Evolutionary conservation across 2,329 filamentous ascomycete species (phyloP).

Genomic region (Aspergillus costaricaensis): DNA sequence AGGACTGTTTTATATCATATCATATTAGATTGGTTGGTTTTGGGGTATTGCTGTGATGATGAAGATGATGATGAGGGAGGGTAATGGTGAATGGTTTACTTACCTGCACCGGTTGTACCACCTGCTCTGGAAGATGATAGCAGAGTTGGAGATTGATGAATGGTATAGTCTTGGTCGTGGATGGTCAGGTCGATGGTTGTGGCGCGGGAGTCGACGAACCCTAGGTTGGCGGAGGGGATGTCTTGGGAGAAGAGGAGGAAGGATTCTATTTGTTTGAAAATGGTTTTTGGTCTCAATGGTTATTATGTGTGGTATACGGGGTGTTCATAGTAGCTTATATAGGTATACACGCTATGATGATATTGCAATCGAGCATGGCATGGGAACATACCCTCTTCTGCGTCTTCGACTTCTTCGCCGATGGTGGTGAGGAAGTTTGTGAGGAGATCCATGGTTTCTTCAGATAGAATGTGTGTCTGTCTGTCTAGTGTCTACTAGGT

Average conservation of each 20-base stretch:
- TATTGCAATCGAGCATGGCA: background rate
- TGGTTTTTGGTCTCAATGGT: background rate
- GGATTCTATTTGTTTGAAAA: constrained; percentile 62
- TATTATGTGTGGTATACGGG: background rate
- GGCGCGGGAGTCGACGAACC: constrained; percentile 77
- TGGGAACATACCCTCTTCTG: constrained; percentile 59
- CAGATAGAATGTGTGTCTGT: background rate
- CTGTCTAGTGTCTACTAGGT: background rate
- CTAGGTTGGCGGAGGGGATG: constrained; percentile 74
- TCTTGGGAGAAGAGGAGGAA: constrained; percentile 81
- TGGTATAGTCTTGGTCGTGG: constrained; percentile 67
- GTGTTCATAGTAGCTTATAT: background rate
- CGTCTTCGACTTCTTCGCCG: constrained; percentile 56
- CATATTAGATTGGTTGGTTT: too few relatives aligned
- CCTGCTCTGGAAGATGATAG: constrained; percentile 73
- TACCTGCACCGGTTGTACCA: constrained; percentile 73
- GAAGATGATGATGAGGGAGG: too few relatives aligned
- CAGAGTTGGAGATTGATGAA: constrained; percentile 81
- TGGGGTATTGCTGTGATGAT: too few relatives aligned
- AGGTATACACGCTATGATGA: background rate
- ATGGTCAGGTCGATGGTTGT: constrained; percentile 67
- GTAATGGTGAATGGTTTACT: constrained; percentile 10
- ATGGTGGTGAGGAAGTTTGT: constrained; percentile 44
- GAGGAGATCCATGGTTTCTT: constrained; percentile 22
- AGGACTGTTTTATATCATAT: constrained; percentile 58